Evolutionary conservation across 129 eudicot species (phyloP).

Genomic region (carrot (Daucus carota)): DNA sequence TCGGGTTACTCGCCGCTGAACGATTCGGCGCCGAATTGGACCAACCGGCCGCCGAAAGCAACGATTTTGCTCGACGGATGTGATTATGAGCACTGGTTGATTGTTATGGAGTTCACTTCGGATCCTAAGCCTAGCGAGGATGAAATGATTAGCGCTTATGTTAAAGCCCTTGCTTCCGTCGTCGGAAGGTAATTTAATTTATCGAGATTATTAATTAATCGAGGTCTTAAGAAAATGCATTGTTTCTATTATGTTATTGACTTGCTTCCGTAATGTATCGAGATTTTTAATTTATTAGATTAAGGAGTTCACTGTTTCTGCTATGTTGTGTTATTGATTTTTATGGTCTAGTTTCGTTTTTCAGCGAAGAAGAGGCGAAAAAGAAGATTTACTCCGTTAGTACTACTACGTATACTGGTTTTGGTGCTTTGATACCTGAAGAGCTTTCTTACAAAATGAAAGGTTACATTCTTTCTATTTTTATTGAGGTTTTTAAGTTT

Average conservation of each 20-base stretch:
- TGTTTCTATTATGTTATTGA: not conserved
- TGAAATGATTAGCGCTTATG: constrained; percentile 68
- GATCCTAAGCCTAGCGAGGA: constrained; percentile 81
- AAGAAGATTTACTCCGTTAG: constrained; percentile 93
- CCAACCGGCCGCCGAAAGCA: constrained; percentile 93
- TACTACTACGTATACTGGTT: constrained; percentile 87
- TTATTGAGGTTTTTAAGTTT: not conserved
- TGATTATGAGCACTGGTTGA: constrained; percentile 96
- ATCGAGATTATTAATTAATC: not conserved
- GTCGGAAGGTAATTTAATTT: constrained; percentile 76
- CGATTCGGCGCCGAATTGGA: constrained; percentile 97
- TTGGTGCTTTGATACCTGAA: constrained; percentile 85
- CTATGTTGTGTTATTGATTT: too few species aligned
- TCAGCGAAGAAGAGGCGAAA: constrained; percentile 96
- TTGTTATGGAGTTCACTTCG: constrained; percentile 74
- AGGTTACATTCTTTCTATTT: constrained; percentile 31
- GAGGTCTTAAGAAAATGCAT: not conserved
- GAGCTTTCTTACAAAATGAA: constrained; percentile 87
- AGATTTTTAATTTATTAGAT: not conserved
- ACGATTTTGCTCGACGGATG: constrained; percentile 90
- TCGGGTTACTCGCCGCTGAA: constrained; percentile 86
- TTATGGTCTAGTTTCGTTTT: constrained; percentile 14
- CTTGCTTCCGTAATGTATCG: not conserved
- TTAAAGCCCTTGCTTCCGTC: constrained; percentile 87
- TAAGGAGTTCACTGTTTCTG: too few species aligned